Percentiles rank a stretch among this genome's conserved stretches.
Conservation (phyloP, 2,329 filamentous ascomycete genomes). For the Botrytis deweyae region DNA sequence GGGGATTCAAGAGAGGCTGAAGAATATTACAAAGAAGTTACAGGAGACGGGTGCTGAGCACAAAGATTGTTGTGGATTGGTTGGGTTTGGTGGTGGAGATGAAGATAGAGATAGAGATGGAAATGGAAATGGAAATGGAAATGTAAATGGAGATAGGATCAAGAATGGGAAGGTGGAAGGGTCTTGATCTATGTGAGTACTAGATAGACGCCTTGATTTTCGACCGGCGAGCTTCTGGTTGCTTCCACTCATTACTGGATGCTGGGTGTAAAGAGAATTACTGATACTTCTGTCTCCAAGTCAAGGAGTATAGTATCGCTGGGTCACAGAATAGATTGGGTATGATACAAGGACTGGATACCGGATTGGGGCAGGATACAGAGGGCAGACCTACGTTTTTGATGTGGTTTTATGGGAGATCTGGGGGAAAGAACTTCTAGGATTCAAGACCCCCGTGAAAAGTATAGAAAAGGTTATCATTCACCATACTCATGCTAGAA, state of each 20-base stretch:
- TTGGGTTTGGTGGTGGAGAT: not conserved
- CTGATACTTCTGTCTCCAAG: not conserved
- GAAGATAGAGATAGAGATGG: not conserved
- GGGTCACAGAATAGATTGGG: not conserved
- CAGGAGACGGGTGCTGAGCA: not conserved
- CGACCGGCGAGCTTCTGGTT: not conserved
- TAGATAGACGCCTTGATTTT: too few relatives aligned
- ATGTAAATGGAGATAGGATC: not conserved
- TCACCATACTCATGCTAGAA: not conserved
- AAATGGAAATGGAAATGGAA: not conserved
- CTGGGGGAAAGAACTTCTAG: not conserved
- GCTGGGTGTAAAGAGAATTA: not conserved
- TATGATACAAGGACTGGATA: not conserved
- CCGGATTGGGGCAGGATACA: not conserved
- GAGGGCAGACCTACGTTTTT: rapidly evolving
- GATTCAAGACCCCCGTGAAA: not conserved
- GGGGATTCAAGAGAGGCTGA: not conserved
- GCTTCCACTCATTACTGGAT: not conserved
- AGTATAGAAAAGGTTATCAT: not conserved
- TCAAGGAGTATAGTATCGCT: not conserved
- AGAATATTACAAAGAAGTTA: not conserved
- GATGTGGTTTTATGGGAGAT: not conserved
- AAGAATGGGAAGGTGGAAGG: not conserved
- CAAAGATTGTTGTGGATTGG: not conserved
- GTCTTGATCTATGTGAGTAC: not conserved